These are phyloP conservation scores for Clathrus columnatus DNA, from an alignment of 768 basidiomycete genomes.

Conservation along the genomic window DNA sequence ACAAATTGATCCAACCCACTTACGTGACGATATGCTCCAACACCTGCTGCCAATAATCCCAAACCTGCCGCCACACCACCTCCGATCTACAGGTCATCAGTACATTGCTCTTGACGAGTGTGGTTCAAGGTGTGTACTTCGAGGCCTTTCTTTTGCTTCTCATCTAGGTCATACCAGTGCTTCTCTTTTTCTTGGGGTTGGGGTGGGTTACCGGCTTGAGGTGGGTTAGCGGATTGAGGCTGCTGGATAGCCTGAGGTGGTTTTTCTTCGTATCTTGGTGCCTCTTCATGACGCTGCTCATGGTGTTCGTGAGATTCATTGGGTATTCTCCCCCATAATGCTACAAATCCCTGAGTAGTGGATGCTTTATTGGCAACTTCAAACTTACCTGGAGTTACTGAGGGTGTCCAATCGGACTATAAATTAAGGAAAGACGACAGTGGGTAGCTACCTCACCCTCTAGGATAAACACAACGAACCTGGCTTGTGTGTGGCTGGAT, in stretches of 20 bases:
- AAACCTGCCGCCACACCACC: constrained; percentile 52
- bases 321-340: constrained; percentile 54
- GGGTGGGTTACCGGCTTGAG: constrained; percentile 25
- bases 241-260: constrained; percentile 14
- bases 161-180: constrained; percentile 48
- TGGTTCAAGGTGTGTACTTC: constrained; percentile 30
- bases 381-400: constrained; percentile 32
- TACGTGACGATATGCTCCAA: constrained; percentile 38
- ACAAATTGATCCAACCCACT: neutral
- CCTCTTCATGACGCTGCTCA: constrained; percentile 16
- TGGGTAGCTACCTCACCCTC: too few relatives aligned
- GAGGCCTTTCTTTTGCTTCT: constrained; percentile 45
- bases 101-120: neutral
- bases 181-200: constrained; percentile 41
- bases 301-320: constrained; percentile 26
- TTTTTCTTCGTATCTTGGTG: constrained; percentile 14
- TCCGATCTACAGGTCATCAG: constrained; percentile 39
- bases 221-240: constrained; percentile 21
- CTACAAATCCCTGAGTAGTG: constrained; percentile 15
- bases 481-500: constrained; percentile 66
- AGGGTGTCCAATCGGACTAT: constrained; percentile 63
- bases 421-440: too few relatives aligned
- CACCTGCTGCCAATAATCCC: constrained; percentile 44
- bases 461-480: constrained; percentile 25
- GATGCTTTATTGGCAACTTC: neutral